Percentiles rank a stretch among this genome's conserved stretches.
These are phyloP conservation scores for Suillus paluster DNA, from an alignment of 768 basidiomycete genomes.

Conservation along the genomic window DNA sequence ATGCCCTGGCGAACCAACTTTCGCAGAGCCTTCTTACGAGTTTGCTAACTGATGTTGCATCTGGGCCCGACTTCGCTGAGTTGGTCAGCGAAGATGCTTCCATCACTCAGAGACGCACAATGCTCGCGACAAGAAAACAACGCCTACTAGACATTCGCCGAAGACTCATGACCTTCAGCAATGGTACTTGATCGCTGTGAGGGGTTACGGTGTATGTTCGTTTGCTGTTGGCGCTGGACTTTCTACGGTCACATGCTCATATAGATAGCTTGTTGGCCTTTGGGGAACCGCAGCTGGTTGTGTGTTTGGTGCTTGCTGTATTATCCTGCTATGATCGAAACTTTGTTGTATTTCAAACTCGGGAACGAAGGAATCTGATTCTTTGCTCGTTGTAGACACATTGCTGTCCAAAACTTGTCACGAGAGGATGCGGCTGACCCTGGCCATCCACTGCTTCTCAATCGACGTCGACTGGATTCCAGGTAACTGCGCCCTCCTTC, in stretches of 20 bases:
- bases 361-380: not conserved
- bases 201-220: not conserved
- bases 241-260: not conserved
- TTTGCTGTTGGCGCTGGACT: not conserved
- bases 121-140: slow-evolving; percentile 35
- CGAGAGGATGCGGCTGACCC: not conserved
- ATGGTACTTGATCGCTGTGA: not conserved
- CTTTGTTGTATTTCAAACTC: not conserved
- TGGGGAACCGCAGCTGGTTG: not conserved
- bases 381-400: not conserved
- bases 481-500: slow-evolving; percentile 47
- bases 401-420: not conserved
- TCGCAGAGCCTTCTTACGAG: slow-evolving; percentile 40
- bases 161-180: slow-evolving; percentile 37
- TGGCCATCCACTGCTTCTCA: not conserved
- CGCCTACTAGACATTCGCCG: slow-evolving; percentile 46
- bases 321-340: not conserved
- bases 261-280: not conserved
- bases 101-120: slow-evolving; percentile 37
- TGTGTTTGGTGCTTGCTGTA: not conserved
- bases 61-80: slow-evolving; percentile 21
- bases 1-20: slow-evolving; percentile 40
- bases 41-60: slow-evolving; percentile 29
- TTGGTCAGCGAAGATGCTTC: slow-evolving; percentile 53
- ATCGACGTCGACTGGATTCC: slow-evolving; percentile 49